phyloP scores from a whole-genome alignment of 371 early-diverging fungal genomes.

The Rhizopus sp. region DNA sequence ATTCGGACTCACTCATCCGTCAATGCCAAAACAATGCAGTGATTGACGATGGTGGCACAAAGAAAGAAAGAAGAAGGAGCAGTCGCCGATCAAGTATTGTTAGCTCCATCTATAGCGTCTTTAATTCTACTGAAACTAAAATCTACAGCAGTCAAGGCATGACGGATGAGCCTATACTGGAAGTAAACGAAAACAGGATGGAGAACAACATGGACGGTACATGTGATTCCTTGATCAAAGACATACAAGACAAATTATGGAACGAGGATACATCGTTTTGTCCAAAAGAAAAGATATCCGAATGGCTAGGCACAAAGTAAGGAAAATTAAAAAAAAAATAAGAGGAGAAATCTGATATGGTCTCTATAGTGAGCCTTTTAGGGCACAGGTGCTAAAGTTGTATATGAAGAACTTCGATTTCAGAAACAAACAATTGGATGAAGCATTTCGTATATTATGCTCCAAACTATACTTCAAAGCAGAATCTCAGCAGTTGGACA shows the following conservation, averaged over 20 bases:
- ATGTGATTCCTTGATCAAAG: too few relatives aligned
- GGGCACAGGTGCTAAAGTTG: constrained; percentile 23
- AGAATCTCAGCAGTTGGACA: constrained; percentile 89
- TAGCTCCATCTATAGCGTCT: not conserved
- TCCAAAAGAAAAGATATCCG: constrained; percentile 19
- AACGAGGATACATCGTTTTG: constrained; percentile 17
- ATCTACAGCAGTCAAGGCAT: too few relatives aligned
- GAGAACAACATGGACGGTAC: not conserved
- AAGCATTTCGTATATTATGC: constrained; percentile 74
- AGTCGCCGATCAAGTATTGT: not conserved
- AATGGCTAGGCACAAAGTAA: constrained; percentile 24
- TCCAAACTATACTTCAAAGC: constrained; percentile 72
- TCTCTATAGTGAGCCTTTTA: constrained; percentile 36
- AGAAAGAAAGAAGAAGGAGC: not conserved
- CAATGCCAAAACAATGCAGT: not conserved
- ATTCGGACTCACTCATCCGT: not conserved
- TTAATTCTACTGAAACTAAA: not conserved
- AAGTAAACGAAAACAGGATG: not conserved
- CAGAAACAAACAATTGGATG: constrained; percentile 61
- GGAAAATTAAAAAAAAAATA: not conserved
- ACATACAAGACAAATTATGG: constrained; percentile 21
- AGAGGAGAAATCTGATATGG: not conserved
- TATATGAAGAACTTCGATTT: constrained; percentile 84
- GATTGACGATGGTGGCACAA: not conserved
- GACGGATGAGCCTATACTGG: too few relatives aligned